These are phyloP conservation scores for Cyberlindnera xishuangbannaensis DNA, from an alignment of 805 yeast species.

Conservation along the genomic window DNA sequence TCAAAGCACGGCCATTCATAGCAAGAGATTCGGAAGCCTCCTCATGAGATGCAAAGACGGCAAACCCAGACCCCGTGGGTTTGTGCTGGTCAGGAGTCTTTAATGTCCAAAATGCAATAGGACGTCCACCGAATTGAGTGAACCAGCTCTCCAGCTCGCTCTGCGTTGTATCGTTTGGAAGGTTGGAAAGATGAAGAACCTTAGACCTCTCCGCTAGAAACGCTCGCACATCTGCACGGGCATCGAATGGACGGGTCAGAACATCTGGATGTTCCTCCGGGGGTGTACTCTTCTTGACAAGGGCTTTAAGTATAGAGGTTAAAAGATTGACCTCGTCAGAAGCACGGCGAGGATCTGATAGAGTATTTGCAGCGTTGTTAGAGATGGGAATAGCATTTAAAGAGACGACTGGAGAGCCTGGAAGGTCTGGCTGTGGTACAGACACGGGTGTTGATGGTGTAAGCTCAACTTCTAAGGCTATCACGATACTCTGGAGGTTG, in stretches of 20 bases:
- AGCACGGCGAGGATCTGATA: constrained; percentile 34
- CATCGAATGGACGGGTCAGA: constrained; percentile 69
- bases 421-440: neutral
- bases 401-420: constrained; percentile 1
- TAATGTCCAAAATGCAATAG: constrained; percentile 85
- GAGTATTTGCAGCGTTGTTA: no score
- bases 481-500: constrained; percentile 23
- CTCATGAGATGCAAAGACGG: constrained; percentile 76
- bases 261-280: constrained; percentile 46
- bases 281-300: constrained; percentile 43
- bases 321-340: constrained; percentile 41
- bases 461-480: constrained; percentile 26
- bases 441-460: neutral
- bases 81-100: constrained; percentile 52
- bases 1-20: constrained; percentile 71
- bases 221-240: constrained; percentile 61
- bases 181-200: constrained; percentile 72
- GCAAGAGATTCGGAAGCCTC: constrained; percentile 76
- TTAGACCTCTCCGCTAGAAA: constrained; percentile 69
- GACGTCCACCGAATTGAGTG: constrained; percentile 78
- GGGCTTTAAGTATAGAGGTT: constrained; percentile 38
- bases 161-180: constrained; percentile 85
- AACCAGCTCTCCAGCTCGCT: constrained; percentile 90
- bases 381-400: constrained; percentile 1
- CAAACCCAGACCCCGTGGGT: constrained; percentile 69